Percentiles rank a stretch among this genome's conserved stretches.
Conservation (phyloP, 2,329 filamentous ascomycete species). For the Phialemoniopsis sp. region DNA sequence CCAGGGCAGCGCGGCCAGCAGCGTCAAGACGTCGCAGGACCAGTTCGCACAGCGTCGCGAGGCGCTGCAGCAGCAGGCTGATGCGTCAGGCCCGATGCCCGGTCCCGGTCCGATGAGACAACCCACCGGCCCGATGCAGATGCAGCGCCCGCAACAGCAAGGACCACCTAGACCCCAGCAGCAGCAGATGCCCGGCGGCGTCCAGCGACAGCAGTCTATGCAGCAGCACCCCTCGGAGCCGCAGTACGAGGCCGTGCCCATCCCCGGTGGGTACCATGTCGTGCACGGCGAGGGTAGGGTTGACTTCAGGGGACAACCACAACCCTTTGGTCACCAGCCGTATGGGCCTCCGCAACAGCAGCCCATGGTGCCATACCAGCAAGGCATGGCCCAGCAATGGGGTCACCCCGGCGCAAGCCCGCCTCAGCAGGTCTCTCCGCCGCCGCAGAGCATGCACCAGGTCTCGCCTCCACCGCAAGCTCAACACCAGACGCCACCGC, state of each 20-base stretch:
- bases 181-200: slow-evolving; percentile 11
- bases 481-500: slow-evolving; percentile 5
- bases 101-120: too few relatives aligned
- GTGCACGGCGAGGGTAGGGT: slow-evolving; percentile 29
- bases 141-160: neutral
- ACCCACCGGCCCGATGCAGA: too few relatives aligned
- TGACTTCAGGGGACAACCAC: too few relatives aligned
- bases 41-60: neutral
- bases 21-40: neutral
- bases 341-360: too few relatives aligned
- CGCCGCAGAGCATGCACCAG: slow-evolving; percentile 5
- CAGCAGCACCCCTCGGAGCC: slow-evolving; percentile 17
- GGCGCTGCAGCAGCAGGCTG: slow-evolving; percentile 2
- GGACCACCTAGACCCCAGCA: slow-evolving; percentile 2
- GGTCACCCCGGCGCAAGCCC: slow-evolving; percentile 3
- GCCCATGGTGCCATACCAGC: too few relatives aligned
- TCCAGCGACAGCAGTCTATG: slow-evolving; percentile 8
- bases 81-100: neutral
- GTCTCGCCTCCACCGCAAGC: slow-evolving; percentile 1
- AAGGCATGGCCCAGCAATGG: slow-evolving; percentile 2
- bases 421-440: slow-evolving; percentile 2
- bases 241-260: slow-evolving; percentile 30
- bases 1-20: neutral
- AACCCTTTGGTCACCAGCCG: too few relatives aligned
- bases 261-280: slow-evolving; percentile 27